phyloP scores from a whole-genome alignment of 305 asterid species.

The Coffea humblotiana region DNA sequence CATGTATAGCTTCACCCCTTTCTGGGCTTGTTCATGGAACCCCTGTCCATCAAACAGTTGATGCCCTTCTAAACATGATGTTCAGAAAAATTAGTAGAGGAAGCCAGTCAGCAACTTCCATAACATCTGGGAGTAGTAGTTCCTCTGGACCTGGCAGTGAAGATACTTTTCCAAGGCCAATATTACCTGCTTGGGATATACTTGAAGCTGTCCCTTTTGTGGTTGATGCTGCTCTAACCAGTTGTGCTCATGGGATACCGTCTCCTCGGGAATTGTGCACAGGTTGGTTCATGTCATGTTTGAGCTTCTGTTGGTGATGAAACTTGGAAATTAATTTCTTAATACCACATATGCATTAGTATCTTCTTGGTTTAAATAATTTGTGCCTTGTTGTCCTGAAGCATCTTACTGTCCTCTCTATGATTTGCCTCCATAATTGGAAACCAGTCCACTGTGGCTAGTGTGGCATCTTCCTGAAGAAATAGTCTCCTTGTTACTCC shows the following conservation, averaged over 20 bases:
- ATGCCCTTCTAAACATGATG: conserved; percentile 80
- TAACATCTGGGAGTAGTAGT: conserved; percentile 76
- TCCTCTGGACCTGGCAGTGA: conserved; percentile 78
- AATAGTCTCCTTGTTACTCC: not conserved
- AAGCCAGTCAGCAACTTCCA: conserved; percentile 53
- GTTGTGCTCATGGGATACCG: conserved; percentile 86
- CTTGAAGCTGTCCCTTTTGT: conserved; percentile 98
- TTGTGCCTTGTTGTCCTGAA: not conserved
- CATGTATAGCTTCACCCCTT: conserved; percentile 93
- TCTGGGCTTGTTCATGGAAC: conserved; percentile 87
- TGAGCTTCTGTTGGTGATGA: not conserved
- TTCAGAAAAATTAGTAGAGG: conserved; percentile 66
- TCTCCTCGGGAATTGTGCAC: conserved; percentile 98
- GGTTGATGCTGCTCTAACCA: conserved; percentile 93
- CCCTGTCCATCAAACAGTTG: conserved; percentile 81
- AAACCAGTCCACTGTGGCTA: not conserved
- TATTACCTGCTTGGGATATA: conserved; percentile 94
- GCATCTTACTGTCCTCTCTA: not conserved
- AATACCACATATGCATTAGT: not conserved
- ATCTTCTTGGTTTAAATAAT: not conserved
- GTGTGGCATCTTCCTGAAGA: not conserved
- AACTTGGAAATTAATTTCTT: not conserved
- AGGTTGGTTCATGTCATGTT: conserved; percentile 45
- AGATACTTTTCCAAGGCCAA: conserved; percentile 66
- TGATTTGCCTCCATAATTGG: not conserved